Conservation (phyloP, 2,329 filamentous ascomycete species). For the Aciculosporium take region DNA sequence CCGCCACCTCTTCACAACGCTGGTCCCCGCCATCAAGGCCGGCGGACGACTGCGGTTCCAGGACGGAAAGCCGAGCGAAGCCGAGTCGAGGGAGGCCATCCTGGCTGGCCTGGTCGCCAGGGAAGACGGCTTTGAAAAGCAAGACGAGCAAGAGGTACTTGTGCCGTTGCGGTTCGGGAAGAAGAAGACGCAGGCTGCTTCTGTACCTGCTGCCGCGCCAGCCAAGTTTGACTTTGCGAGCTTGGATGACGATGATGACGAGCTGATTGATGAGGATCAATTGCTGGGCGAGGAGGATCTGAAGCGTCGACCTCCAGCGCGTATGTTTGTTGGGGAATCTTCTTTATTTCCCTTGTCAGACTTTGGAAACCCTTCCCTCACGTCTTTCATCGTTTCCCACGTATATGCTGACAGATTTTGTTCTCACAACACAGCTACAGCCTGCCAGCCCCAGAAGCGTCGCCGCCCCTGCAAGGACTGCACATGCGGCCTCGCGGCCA, state of each 20-base stretch:
- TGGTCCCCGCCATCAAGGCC: slow-evolving; percentile 57
- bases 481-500: slow-evolving; percentile 80
- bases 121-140: slow-evolving; percentile 58
- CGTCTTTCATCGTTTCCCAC: too few species aligned
- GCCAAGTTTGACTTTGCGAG: slow-evolving; percentile 42
- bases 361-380: background rate
- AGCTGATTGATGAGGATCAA: slow-evolving; percentile 75
- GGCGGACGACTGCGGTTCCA: slow-evolving; percentile 57
- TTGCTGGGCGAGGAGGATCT: slow-evolving; percentile 78
- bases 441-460: slow-evolving; percentile 83
- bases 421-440: slow-evolving; percentile 42
- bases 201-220: background rate
- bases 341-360: slow-evolving; percentile 10
- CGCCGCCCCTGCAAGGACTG: slow-evolving; percentile 96
- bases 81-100: slow-evolving; percentile 60
- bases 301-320: slow-evolving; percentile 60
- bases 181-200: slow-evolving; percentile 19
- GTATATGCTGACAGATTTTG: too few species aligned
- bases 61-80: slow-evolving; percentile 40
- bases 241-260: slow-evolving; percentile 55
- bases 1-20: slow-evolving; percentile 50
- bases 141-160: slow-evolving; percentile 45
- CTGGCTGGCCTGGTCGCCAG: slow-evolving; percentile 61
- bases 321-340: too few species aligned
- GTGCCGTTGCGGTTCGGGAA: slow-evolving; percentile 32